A percentile compares a stretch with the other conserved stretches of the same genome.
phyloP scores from a whole-genome alignment of 1,284 basidiomycete species.

The Earliella scabrosa region DNA sequence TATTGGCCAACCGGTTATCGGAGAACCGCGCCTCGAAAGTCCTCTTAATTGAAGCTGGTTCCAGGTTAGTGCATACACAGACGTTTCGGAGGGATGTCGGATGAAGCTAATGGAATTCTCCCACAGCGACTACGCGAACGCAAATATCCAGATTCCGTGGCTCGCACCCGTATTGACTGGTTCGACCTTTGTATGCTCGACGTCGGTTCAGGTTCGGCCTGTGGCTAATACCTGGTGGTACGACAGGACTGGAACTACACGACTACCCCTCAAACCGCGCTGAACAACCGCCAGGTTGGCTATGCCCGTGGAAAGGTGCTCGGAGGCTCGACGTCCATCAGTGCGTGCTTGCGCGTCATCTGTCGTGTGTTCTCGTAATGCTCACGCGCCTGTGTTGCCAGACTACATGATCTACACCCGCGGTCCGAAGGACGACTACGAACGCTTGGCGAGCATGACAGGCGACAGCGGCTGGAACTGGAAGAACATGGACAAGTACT shows the following conservation, averaged over 20 bases:
- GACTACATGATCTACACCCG: slow-evolving; percentile 47
- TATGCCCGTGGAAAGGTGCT: slow-evolving; percentile 32
- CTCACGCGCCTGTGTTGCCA: slow-evolving; percentile 20
- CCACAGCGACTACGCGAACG: slow-evolving; percentile 6
- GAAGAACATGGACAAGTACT: slow-evolving; percentile 28
- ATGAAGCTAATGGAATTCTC: background rate
- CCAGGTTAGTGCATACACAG: background rate
- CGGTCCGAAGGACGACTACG: slow-evolving; percentile 40
- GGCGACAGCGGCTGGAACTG: slow-evolving; percentile 38
- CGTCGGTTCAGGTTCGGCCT: too few relatives aligned
- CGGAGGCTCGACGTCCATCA: slow-evolving; percentile 32
- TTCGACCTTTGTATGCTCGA: slow-evolving; percentile 1
- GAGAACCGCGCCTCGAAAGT: slow-evolving; percentile 57
- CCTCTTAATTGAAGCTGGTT: slow-evolving; percentile 60
- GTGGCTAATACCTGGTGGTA: too few relatives aligned
- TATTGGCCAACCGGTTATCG: slow-evolving; percentile 44
- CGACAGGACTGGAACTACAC: slow-evolving; percentile 31
- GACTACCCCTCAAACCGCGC: slow-evolving; percentile 24
- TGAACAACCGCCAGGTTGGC: slow-evolving; percentile 29
- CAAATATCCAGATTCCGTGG: slow-evolving; percentile 7
- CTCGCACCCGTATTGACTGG: slow-evolving; percentile 2
- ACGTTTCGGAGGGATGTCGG: background rate
- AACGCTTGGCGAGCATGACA: slow-evolving; percentile 34
- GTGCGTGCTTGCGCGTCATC: slow-evolving; percentile 12
- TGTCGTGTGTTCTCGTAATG: slow-evolving; percentile 23